A percentile compares a stretch with the other conserved stretches of the same genome.
phyloP scores from a whole-genome alignment of 1,284 basidiomycete genomes.

The Exsudoporus floridanus region DNA sequence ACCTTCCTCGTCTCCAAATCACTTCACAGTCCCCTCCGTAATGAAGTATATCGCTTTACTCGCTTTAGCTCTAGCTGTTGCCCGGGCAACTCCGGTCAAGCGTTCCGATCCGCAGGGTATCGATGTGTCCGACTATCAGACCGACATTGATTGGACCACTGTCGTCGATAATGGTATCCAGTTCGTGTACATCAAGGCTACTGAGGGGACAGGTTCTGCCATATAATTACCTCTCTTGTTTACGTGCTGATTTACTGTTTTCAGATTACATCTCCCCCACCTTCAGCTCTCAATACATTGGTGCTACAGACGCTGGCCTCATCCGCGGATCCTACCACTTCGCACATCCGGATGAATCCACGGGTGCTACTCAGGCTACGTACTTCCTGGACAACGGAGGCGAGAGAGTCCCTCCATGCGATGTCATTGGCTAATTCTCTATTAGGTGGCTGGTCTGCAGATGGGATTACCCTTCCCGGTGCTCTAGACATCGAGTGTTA shows the following conservation, averaged over 20 bases:
- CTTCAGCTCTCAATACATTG: conserved; percentile 46
- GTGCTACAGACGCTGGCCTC: conserved; percentile 48
- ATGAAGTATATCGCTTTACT: conserved; percentile 26
- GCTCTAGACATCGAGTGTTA: conserved; percentile 64
- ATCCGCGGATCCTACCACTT: conserved; percentile 57
- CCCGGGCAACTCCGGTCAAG: conserved; percentile 18
- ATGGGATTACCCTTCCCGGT: conserved; percentile 64
- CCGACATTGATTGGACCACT: conserved; percentile 51
- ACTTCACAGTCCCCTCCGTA: background rate
- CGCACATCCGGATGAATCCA: conserved; percentile 44
- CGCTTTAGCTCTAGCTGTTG: conserved; percentile 16
- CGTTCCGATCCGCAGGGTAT: conserved; percentile 48
- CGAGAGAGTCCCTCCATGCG: conserved; percentile 18
- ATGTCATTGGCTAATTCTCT: conserved; percentile 1
- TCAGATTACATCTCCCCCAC: conserved; percentile 35
- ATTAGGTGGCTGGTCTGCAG: conserved; percentile 55
- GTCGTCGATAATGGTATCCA: conserved; percentile 56
- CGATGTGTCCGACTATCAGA: conserved; percentile 59
- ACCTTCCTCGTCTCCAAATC: background rate
- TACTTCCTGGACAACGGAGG: conserved; percentile 63
- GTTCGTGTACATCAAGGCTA: conserved; percentile 72
- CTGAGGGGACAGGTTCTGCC: conserved; percentile 56
- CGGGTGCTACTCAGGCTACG: conserved; percentile 48
- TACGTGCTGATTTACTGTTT: background rate
- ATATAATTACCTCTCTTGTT: background rate